Base-by-base conservation (phyloP, 23 red algal species). In the Gracilaria caudata region DNA sequence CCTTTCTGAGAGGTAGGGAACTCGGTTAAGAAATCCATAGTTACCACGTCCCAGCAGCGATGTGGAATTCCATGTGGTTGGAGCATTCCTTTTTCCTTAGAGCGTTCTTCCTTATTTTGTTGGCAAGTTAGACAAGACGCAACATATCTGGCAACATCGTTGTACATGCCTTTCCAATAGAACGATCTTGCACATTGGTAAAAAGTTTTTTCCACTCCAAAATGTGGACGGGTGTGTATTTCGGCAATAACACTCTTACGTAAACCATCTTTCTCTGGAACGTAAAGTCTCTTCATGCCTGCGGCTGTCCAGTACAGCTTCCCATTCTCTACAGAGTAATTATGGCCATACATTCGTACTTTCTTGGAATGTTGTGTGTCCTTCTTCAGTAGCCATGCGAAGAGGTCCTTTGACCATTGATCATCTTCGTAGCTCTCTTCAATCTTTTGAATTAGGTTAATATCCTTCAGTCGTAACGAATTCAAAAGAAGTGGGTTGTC, bases 1-100 rank as follows among this genome's bases (percentile, higher is more conserved):
- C 26, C 39, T n/a, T 32, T 55, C 49, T 54, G 33, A 25, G 7
- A 34, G 12, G 21, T 55, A 23, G 68, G 49, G 34, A 76, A 60
- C 43, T 87, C 83, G 14, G 83, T 54, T 8, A 75, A 0, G 33
- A 87, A 76, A 40, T 87, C 83, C 14, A 51, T 64, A 5, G 83
- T 61, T 46, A 77, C 11, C 25, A 75, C 26, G 2, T 87, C 64
- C 83, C 66, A 87, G n/a, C 23, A 87, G 19, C 30, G 23, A 0
- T 55, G 39, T n/a, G 68, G 83, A n/a, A 87, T 45, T 23, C 32
- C 33, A 72, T 56, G 66, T 1, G 39, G 83, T 75, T 63, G 83
- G 20, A 87, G 47, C 20, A 45, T 0, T 75, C 68, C 82, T 28
- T 39, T 28, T 55, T 21, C 13, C 0, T 28, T 40, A 24, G 68